Evolutionary conservation across 768 basidiomycete species (phyloP).

Genomic region (Agaricus bisporus): DNA sequence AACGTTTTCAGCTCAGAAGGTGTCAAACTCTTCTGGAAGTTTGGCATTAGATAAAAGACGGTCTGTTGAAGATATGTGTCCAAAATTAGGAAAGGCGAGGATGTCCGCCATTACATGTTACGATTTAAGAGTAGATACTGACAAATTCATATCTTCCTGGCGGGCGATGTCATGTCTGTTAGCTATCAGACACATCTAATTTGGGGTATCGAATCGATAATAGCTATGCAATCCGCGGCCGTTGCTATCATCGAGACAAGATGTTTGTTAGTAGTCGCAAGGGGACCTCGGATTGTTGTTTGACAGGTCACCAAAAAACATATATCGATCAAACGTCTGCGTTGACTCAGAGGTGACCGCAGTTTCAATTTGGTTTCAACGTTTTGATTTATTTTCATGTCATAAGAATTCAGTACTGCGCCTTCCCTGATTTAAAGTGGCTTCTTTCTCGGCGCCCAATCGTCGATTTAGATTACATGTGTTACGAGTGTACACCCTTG

Average conservation of each 20-base stretch:
- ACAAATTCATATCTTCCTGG: background rate
- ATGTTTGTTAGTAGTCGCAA: background rate
- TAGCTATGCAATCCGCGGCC: background rate
- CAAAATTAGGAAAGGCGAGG: background rate
- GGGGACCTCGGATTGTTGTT: background rate
- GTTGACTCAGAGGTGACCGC: too few species aligned
- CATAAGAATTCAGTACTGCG: background rate
- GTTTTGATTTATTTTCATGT: too few species aligned
- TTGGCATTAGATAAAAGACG: background rate
- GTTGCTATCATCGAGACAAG: slow-evolving; percentile 1
- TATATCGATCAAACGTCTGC: background rate
- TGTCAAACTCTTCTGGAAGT: slow-evolving; percentile 4
- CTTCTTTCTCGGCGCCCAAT: too few species aligned
- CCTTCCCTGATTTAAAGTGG: background rate
- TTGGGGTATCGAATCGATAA: background rate
- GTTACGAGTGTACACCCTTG: too few species aligned
- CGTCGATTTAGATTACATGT: too few species aligned
- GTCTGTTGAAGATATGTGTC: background rate
- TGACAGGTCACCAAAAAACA: background rate
- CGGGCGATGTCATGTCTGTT: slow-evolving; percentile 1
- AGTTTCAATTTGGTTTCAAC: too few species aligned
- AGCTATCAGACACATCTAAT: background rate
- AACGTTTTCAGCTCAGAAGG: background rate
- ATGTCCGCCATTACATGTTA: background rate
- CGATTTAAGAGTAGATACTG: background rate